These are phyloP conservation scores for Roridomyces roridus DNA, from an alignment of 768 basidiomycete genomes.

Conservation along the genomic window DNA sequence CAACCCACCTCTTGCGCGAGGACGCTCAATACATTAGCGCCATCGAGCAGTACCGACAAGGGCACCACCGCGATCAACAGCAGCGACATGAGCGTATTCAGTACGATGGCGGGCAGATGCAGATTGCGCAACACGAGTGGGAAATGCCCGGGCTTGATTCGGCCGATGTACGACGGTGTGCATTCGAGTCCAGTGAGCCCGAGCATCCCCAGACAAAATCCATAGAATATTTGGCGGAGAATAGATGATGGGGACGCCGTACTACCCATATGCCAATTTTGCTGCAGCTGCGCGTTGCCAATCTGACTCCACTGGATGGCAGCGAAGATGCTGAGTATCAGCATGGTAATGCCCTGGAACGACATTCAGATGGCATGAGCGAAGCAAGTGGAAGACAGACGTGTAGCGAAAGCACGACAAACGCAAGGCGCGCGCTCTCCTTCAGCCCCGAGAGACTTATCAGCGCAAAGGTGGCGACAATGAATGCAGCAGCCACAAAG, in stretches of 20 bases:
- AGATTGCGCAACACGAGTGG: constrained; percentile 69
- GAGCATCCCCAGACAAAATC: constrained; percentile 73
- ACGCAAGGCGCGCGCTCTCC: constrained; percentile 67
- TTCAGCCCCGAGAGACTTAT: constrained; percentile 64
- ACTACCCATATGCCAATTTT: constrained; percentile 58
- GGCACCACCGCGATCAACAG: constrained; percentile 68
- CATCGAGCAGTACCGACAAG: constrained; percentile 49
- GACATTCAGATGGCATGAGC: constrained; percentile 28
- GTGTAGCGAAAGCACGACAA: constrained; percentile 63
- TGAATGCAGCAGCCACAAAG: constrained; percentile 56
- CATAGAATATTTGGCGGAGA: constrained; percentile 61
- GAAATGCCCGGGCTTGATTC: constrained; percentile 61
- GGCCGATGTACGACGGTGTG: constrained; percentile 68
- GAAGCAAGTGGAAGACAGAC: constrained; percentile 41
- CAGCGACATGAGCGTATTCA: constrained; percentile 64
- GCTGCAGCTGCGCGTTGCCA: constrained; percentile 53
- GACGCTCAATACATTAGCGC: constrained; percentile 68
- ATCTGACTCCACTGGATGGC: constrained; percentile 55
- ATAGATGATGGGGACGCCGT: constrained; percentile 37
- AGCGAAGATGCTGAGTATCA: constrained; percentile 55
- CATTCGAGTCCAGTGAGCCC: constrained; percentile 79
- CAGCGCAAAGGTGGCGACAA: constrained; percentile 58
- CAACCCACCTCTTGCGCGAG: constrained; percentile 59
- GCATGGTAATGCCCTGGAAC: constrained; percentile 71
- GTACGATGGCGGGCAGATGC: constrained; percentile 60